Conservation (phyloP, 768 basidiomycete genomes). For the Suillus clintonianus region DNA sequence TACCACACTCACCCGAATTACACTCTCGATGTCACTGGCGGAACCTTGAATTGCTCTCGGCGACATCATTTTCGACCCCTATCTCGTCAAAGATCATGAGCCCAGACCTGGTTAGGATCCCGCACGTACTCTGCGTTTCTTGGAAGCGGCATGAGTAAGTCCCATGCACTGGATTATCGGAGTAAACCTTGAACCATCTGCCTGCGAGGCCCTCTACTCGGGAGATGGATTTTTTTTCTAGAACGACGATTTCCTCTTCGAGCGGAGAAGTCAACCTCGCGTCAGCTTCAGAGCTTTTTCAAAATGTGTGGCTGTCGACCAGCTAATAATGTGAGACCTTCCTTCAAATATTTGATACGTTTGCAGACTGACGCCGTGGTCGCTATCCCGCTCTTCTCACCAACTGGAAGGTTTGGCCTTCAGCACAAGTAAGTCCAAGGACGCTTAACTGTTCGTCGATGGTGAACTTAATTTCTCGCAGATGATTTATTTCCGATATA, state of each 20-base stretch:
- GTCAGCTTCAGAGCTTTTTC: constrained; percentile 67
- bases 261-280: constrained; percentile 37
- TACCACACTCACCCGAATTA: constrained; percentile 72
- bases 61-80: constrained; percentile 50
- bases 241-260: constrained; percentile 80
- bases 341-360: too few relatives aligned
- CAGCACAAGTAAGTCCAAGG: too few relatives aligned
- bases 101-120: constrained; percentile 59
- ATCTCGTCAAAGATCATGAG: constrained; percentile 36
- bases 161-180: constrained; percentile 7
- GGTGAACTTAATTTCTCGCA: too few relatives aligned
- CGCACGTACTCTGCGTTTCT: constrained; percentile 77
- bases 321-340: too few relatives aligned
- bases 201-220: constrained; percentile 77
- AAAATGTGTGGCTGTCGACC: constrained; percentile 83
- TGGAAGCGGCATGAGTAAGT: constrained; percentile 78
- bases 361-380: too few relatives aligned
- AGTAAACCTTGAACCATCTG: constrained; percentile 41
- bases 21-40: constrained; percentile 78
- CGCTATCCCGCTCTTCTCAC: too few relatives aligned
- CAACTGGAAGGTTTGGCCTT: too few relatives aligned
- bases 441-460: too few relatives aligned
- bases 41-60: constrained; percentile 73
- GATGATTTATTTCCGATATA: too few relatives aligned
- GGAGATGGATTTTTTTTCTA: constrained; percentile 87